Base-by-base conservation (phyloP, 2,329 filamentous ascomycete genomes). In the Talaromyces funiculosus region DNA sequence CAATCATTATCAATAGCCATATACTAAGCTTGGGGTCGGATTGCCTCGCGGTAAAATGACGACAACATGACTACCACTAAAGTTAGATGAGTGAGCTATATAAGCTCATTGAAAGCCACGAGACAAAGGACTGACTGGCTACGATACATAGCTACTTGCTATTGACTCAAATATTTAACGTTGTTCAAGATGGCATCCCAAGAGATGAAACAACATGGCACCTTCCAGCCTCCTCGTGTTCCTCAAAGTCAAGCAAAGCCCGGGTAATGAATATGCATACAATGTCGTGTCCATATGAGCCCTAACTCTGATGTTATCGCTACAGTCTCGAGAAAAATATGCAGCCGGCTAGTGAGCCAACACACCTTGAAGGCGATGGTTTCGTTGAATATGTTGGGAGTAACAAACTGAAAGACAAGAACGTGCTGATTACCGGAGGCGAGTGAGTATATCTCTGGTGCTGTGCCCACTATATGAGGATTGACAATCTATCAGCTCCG, bases 341-440 rank as follows among this genome's bases (percentile, higher is more conserved):
- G 71, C 55, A 59, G 16, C 66, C 70, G 0, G 61, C 70, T 7
- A 75, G 72, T 59, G 73, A 75, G 64, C 58, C 71, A 7, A 72
- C 71, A 4, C 74, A 71, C 31, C 60, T 75, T 5, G 72, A 75
- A 1, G 59, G 59, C 6, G 67, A 61, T 0, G 59, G 60, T 0
- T 71, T 74, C 22, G 51, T 67, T 5, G 73, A 77, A 57, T 79
- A 79, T 67, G 62, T 70, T 24, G 80, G 80, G 0, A 79, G 78
- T 1, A 76, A 75, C 16, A 84, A 83, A 63, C 69, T 85, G 49
- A 76, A 76, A 35, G 78, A 76, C 7, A 77, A 76, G 66, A 83
- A 82, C 43, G 80, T 78, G 2, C 66, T 84, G 7, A 82, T 85
- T 61, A 84, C 82, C 0, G 82, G 82, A 2, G 82, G 82, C 66